Percentiles rank a stretch among this genome's conserved stretches.
phyloP scores from a whole-genome alignment of 2,329 filamentous ascomycete genomes.

The Graphium sp. region DNA sequence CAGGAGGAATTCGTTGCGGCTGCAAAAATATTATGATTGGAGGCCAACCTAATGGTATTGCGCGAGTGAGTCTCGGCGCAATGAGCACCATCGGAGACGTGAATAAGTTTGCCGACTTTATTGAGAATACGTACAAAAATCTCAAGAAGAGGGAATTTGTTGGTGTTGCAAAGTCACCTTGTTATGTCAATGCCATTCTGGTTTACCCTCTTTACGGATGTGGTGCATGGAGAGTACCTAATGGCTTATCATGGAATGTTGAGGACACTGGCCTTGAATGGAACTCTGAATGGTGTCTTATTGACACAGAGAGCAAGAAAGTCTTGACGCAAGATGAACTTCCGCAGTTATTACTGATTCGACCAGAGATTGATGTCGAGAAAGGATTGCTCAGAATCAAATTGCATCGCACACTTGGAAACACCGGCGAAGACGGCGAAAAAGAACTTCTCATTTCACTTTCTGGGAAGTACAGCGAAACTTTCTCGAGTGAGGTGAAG shows the following conservation, averaged over 20 bases:
- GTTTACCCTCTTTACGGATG: slow-evolving; percentile 2
- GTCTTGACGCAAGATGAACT: slow-evolving; percentile 1
- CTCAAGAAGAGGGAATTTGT: neutral
- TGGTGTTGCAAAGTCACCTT: neutral
- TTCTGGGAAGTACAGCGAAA: neutral
- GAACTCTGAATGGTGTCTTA: slow-evolving; percentile 1
- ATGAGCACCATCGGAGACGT: slow-evolving; percentile 74
- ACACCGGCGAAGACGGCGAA: neutral
- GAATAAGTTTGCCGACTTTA: slow-evolving; percentile 50
- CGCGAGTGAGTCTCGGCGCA: slow-evolving; percentile 71
- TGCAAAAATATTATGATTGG: slow-evolving; percentile 64
- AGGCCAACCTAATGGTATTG: slow-evolving; percentile 74
- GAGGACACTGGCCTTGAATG: neutral
- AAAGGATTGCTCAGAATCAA: neutral
- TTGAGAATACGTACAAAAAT: too few species aligned
- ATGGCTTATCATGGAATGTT: neutral
- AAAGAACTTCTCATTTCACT: neutral
- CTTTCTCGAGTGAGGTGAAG: neutral
- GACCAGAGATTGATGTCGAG: neutral
- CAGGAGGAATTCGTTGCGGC: slow-evolving; percentile 68
- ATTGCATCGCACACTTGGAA: neutral
- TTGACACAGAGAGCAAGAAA: neutral
- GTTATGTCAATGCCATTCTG: neutral
- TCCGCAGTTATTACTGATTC: neutral
- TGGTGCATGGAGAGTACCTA: neutral